Evolutionary conservation across 2,329 filamentous ascomycete genomes (phyloP).

Genomic region (Scytalidium lignicola): DNA sequence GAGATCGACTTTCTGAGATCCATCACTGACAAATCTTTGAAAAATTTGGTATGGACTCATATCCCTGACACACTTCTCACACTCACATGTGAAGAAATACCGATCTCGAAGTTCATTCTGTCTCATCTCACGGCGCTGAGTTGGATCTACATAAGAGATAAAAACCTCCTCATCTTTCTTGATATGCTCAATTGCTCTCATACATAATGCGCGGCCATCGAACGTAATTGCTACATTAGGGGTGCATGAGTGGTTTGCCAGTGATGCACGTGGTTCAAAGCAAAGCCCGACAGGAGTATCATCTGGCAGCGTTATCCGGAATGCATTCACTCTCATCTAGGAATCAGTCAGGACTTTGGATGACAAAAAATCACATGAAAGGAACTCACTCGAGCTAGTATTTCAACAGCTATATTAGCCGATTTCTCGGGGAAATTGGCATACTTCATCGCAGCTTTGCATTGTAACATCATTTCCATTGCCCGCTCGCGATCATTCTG

Average conservation of each 20-base stretch:
- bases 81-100: conserved; percentile 23
- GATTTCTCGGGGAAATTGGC: conserved; percentile 32
- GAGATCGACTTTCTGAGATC: conserved; percentile 3
- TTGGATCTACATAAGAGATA: conserved; percentile 56
- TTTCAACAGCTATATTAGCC: conserved; percentile 36
- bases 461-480: conserved; percentile 43
- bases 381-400: conserved; percentile 48
- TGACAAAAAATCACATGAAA: neutral
- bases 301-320: conserved; percentile 51
- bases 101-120: conserved; percentile 12
- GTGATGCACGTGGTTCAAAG: conserved; percentile 49
- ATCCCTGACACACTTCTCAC: conserved; percentile 15
- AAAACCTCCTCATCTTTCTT: conserved; percentile 49
- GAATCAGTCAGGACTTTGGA: neutral
- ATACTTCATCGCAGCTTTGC: conserved; percentile 45
- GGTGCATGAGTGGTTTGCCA: conserved; percentile 58
- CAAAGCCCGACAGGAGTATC: conserved; percentile 49
- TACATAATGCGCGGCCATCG: conserved; percentile 42
- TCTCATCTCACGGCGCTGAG: conserved; percentile 5
- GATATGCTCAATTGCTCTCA: conserved; percentile 47
- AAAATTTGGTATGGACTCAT: conserved; percentile 13
- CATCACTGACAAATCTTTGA: neutral
- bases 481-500: conserved; percentile 22
- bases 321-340: conserved; percentile 58
- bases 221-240: conserved; percentile 57